Evolutionary conservation across 192 early-diverging fungal species (phyloP).

Genomic region (Haplosporangium gracile): DNA sequence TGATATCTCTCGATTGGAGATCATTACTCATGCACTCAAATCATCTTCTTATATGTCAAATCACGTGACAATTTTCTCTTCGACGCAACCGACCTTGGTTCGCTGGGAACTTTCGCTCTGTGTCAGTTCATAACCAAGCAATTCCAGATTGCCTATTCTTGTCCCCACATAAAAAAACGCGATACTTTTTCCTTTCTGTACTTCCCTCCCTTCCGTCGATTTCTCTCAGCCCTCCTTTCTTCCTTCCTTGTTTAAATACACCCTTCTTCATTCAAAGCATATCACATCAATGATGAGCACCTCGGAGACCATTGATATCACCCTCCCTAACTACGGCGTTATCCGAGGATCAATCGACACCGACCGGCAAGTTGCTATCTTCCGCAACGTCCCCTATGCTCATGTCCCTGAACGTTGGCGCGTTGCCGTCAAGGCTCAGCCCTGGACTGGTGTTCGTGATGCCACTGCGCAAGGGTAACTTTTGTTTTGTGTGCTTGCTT

Average conservation of each 20-base stretch:
- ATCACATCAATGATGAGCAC: neutral
- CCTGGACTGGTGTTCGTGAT: conserved; percentile 35
- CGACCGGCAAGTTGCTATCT: conserved; percentile 16
- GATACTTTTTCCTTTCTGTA: neutral
- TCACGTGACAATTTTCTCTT: no score
- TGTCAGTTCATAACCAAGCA: no score
- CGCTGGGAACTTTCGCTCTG: no score
- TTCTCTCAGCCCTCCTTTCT: neutral
- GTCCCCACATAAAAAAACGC: no score
- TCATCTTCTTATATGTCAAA: neutral
- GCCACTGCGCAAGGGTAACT: conserved; percentile 33
- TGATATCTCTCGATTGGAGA: neutral
- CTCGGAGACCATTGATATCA: conserved; percentile 17
- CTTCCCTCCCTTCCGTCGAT: neutral
- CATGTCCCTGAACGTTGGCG: conserved; percentile 37
- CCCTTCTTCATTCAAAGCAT: neutral
- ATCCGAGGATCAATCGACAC: conserved; percentile 21
- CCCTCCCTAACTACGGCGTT: conserved; percentile 15
- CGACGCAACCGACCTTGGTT: no score
- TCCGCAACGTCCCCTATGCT: conserved; percentile 31
- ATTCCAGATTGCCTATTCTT: no score
- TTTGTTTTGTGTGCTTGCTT: neutral
- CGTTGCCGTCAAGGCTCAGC: conserved; percentile 24
- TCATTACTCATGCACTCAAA: neutral
- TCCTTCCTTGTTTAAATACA: neutral